Evolutionary conservation across 306 rosid species (phyloP).

Genomic region (Casuarina equisetifolia): DNA sequence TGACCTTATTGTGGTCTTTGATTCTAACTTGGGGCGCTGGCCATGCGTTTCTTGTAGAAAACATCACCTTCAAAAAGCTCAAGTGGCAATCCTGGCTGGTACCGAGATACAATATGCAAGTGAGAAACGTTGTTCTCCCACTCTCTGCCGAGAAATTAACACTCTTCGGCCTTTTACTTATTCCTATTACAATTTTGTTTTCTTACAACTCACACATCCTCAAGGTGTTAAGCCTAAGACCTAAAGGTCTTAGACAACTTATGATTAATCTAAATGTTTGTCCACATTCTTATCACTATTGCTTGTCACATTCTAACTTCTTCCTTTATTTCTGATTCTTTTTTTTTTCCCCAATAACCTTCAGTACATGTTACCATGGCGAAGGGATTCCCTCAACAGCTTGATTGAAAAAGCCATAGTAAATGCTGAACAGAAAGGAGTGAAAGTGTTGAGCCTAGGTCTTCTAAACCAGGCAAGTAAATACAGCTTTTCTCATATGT

Average conservation of each 20-base stretch:
- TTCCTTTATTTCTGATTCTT: too few species aligned
- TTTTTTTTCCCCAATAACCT: background rate
- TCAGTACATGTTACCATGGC: background rate
- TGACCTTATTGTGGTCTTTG: conserved; percentile 34
- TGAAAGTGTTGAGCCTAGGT: background rate
- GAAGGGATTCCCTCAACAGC: background rate
- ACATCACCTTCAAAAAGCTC: conserved; percentile 23
- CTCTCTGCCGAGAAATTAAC: too few species aligned
- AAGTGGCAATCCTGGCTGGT: conserved; percentile 41
- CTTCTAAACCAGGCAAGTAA: background rate
- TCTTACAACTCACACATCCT: too few species aligned
- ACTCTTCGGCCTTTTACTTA: too few species aligned
- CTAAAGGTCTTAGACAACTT: too few species aligned
- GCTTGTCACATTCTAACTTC: too few species aligned
- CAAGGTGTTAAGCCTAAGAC: too few species aligned
- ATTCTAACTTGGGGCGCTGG: conserved; percentile 26
- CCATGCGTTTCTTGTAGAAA: conserved; percentile 34
- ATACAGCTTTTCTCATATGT: background rate
- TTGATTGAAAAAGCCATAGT: background rate
- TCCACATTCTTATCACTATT: too few species aligned
- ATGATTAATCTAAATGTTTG: too few species aligned
- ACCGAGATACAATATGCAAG: conserved; percentile 34
- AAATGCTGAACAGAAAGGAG: background rate
- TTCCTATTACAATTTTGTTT: too few species aligned
- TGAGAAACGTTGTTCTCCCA: background rate